phyloP scores from a whole-genome alignment of 2,329 filamentous ascomycete species.

The Verticillium isaacii region DNA sequence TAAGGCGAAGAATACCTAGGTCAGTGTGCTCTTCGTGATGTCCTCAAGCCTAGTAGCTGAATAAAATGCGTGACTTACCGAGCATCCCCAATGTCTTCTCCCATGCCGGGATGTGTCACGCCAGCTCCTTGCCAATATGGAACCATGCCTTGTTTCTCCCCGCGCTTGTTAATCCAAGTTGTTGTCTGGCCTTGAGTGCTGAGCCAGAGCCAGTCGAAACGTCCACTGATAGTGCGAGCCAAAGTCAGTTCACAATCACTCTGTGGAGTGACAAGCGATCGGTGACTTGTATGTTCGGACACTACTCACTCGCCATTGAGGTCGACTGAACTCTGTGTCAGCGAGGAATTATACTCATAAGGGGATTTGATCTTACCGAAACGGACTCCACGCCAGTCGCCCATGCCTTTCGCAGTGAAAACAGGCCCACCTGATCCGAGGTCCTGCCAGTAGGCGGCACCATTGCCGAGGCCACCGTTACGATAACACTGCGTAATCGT shows the following conservation, averaged over 20 bases:
- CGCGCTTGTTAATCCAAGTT: conserved; percentile 18
- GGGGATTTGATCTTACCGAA: conserved; percentile 6
- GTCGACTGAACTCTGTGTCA: conserved; percentile 7
- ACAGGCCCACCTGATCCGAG: conserved; percentile 14
- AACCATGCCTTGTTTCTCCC: conserved; percentile 10
- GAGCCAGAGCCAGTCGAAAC: conserved; percentile 20
- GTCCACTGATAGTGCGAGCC: not conserved
- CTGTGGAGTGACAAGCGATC: not conserved
- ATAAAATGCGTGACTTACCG: not conserved
- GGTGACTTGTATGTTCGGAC: too few species aligned
- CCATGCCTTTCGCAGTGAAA: conserved; percentile 15
- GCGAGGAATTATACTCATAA: not conserved
- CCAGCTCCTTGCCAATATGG: conserved; percentile 19
- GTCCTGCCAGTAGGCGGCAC: conserved; percentile 26
- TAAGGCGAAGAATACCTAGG: not conserved
- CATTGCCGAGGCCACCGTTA: conserved; percentile 22
- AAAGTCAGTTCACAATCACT: not conserved
- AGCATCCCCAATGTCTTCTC: not conserved
- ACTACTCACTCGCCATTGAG: conserved; percentile 14
- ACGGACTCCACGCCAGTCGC: conserved; percentile 14
- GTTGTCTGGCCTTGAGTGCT: conserved; percentile 10
- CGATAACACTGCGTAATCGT: conserved; percentile 20
- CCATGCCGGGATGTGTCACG: conserved; percentile 12
- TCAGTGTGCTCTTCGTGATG: too few species aligned
- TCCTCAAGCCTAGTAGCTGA: too few species aligned